Evolutionary conservation across 225 moss, liverwort and hornwort genomes (phyloP).

Genomic region (Sphagnum contortum): DNA sequence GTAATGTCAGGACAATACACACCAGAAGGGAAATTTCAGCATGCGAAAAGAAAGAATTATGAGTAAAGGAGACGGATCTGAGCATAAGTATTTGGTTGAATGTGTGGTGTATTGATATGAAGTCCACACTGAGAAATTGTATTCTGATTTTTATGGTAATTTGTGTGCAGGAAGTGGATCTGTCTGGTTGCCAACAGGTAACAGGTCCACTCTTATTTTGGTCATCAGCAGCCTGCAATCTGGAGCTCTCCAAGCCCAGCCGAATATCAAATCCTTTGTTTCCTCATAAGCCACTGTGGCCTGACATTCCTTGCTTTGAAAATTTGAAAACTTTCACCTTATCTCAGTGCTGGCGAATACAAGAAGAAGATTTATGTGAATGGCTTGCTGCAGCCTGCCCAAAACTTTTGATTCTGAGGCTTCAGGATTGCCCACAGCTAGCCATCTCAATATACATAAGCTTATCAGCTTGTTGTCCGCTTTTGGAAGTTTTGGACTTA

Average conservation of each 20-base stretch:
- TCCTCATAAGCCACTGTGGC: slow-evolving; percentile 19
- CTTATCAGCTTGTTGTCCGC: slow-evolving; percentile 24
- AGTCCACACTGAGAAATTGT: too few relatives aligned
- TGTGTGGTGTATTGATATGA: too few relatives aligned
- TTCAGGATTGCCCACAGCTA: slow-evolving; percentile 45
- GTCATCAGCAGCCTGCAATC: slow-evolving; percentile 31
- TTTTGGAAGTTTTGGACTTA: slow-evolving; percentile 42
- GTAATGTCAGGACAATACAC: too few relatives aligned
- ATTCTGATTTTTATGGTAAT: too few relatives aligned
- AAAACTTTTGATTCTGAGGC: slow-evolving; percentile 32
- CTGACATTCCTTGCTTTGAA: slow-evolving; percentile 21
- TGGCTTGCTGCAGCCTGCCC: slow-evolving; percentile 60
- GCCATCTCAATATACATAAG: slow-evolving; percentile 17
- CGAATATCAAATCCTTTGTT: not conserved
- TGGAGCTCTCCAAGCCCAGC: slow-evolving; percentile 7
- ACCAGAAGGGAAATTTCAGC: too few relatives aligned
- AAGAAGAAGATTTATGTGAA: slow-evolving; percentile 20
- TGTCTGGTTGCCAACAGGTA: slow-evolving; percentile 59
- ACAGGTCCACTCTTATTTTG: slow-evolving; percentile 34
- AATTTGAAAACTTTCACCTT: slow-evolving; percentile 30
- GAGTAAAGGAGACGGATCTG: too few relatives aligned
- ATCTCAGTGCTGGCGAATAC: slow-evolving; percentile 52
- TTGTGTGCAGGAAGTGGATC: slow-evolving; percentile 51
- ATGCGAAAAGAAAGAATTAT: too few relatives aligned
- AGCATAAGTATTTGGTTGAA: too few relatives aligned